These are phyloP conservation scores for Microdochium paspali DNA, from an alignment of 2,329 filamentous ascomycete genomes.

Conservation along the genomic window DNA sequence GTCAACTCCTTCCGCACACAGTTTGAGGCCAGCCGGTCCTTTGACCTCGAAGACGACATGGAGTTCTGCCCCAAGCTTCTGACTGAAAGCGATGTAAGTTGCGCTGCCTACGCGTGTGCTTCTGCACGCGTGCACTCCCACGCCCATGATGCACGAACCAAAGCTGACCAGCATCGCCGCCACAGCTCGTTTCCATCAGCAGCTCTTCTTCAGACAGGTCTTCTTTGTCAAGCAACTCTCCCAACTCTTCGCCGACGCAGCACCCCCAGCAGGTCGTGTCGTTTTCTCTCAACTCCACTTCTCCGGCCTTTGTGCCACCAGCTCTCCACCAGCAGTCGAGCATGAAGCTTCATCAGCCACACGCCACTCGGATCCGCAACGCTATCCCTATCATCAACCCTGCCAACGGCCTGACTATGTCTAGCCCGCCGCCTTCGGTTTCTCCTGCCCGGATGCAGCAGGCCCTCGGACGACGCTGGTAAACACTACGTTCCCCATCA, in stretches of 20 bases:
- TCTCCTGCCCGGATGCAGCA: constrained; percentile 55
- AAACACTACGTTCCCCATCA: constrained; percentile 24
- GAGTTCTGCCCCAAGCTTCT: constrained; percentile 90
- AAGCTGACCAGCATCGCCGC: constrained; percentile 22
- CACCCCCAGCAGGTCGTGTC: constrained; percentile 73
- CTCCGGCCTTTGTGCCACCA: constrained; percentile 57
- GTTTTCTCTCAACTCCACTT: constrained; percentile 62
- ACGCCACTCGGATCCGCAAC: constrained; percentile 82
- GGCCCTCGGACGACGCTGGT: constrained; percentile 44
- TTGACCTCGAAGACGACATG: constrained; percentile 92
- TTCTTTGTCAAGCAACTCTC: constrained; percentile 88
- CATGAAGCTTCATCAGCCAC: constrained; percentile 83
- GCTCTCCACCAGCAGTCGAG: constrained; percentile 56
- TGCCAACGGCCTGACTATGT: constrained; percentile 76
- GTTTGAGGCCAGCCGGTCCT: constrained; percentile 86
- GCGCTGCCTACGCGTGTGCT: constrained; percentile 2
- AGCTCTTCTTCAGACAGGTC: constrained; percentile 86
- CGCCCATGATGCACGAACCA: constrained; percentile 4
- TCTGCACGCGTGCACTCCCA: constrained; percentile 1
- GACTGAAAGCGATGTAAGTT: constrained; percentile 84
- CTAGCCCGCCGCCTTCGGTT: constrained; percentile 72
- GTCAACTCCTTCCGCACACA: constrained; percentile 73
- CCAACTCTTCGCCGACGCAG: constrained; percentile 83
- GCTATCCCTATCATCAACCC: constrained; percentile 98
- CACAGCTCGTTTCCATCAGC: constrained; percentile 80